Evolutionary conservation across 176 grass and related monocot genomes (phyloP).

Genomic region (maize (Zea mays)): Zm-B73-REFERENCE-NAM-5.0 NC_050096.1:44910001-44910500

Average conservation of each 20-base stretch:
- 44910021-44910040: slow-evolving; percentile 49
- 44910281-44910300: slow-evolving; percentile 94
- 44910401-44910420: too few species aligned
- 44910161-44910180: slow-evolving; percentile 91
- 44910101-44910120: slow-evolving; percentile 89
- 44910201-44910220: slow-evolving; percentile 98
- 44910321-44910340: slow-evolving; percentile 92
- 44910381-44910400: slow-evolving; percentile 89
- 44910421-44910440: not conserved
- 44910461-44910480: too few species aligned
- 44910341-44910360: slow-evolving; percentile 91
- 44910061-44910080: slow-evolving; percentile 87
- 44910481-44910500: slow-evolving; percentile 67
- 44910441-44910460: not conserved
- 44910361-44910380: slow-evolving; percentile 97
- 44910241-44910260: slow-evolving; percentile 95
- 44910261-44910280: slow-evolving; percentile 97
- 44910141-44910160: slow-evolving; percentile 92
- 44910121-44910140: slow-evolving; percentile 93
- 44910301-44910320: slow-evolving; percentile 99
- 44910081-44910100: slow-evolving; percentile 98
- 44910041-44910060: slow-evolving; percentile 93
- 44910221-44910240: slow-evolving; percentile 94
- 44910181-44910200: slow-evolving; percentile 93
- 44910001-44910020: not conserved